Evolutionary conservation across 2,329 filamentous ascomycete genomes (phyloP), one percentile per base, ranked within the genome.

Genomic region (Talaromyces marneffei): DNA sequence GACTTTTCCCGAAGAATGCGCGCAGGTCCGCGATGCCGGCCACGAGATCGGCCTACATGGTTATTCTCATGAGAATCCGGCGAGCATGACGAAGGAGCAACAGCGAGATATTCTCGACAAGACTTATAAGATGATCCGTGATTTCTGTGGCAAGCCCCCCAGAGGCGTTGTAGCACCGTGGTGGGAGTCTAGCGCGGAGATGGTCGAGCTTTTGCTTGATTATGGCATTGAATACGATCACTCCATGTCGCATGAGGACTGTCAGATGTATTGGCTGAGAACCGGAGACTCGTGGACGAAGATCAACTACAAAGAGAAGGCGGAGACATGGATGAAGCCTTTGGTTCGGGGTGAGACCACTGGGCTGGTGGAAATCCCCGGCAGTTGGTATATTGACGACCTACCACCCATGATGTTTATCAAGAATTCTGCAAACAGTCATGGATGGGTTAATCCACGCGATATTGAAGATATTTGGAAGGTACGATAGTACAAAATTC

Each of bases 91-190:
- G 0, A 71, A 89, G 1, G 88, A 91, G 69, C 89, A 92, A 74
- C 89, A 92, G 72, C 82, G 82, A 14, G 87, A 89, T 61, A 86
- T 92, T 16, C 81, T 93, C 18, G 88, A 91, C 69, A 91, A 92
- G 76, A 90, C 88, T 2, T 91, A 86, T 74, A 82, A 81, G 25
- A 79, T 91, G 76, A 79, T 93, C 29, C 90, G 85, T 0, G 85
- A 90, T 0, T 92, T 92, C 72, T 84, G 83, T 61, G 86, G 88
- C 10, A 91, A 91, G 73, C 87, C 88, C 0, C 90, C 90, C 0
- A 78, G 87, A 0, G 89, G 89, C 0, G 87, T 82, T 40, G 88
- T 91, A 0, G 88, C 88, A 0, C 89, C 89, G 0, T 92, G 84
- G 82, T 92, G 88, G 88, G 88, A 91, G 69, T 86, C 84, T 0